phyloP scores from a whole-genome alignment of 2,329 filamentous ascomycete genomes.

The Alternaria longipes region DNA sequence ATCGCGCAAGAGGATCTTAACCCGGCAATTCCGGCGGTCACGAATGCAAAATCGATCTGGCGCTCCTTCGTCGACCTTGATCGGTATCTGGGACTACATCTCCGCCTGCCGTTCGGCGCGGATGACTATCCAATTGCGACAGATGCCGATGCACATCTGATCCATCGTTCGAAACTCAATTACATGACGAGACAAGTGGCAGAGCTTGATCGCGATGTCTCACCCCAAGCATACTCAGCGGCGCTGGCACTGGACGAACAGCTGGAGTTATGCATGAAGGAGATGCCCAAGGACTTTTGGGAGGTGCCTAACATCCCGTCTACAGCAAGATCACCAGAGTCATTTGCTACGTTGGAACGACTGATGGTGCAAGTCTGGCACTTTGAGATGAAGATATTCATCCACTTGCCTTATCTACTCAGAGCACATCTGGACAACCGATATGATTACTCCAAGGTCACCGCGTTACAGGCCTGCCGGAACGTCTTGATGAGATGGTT shows the following conservation, averaged over 20 bases:
- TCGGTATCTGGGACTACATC: slow-evolving; percentile 44
- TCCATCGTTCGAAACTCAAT: slow-evolving; percentile 39
- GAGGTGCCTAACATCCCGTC: slow-evolving; percentile 48
- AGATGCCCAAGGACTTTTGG: slow-evolving; percentile 47
- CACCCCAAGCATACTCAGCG: slow-evolving; percentile 43
- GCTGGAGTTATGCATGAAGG: slow-evolving; percentile 41
- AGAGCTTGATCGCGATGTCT: slow-evolving; percentile 42
- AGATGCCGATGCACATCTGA: slow-evolving; percentile 28
- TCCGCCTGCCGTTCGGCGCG: slow-evolving; percentile 47
- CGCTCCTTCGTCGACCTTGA: slow-evolving; percentile 43
- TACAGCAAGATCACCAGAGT: slow-evolving; percentile 43
- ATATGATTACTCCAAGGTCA: slow-evolving; percentile 48
- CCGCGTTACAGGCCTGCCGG: slow-evolving; percentile 46
- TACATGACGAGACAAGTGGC: slow-evolving; percentile 35
- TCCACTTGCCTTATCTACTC: slow-evolving; percentile 48
- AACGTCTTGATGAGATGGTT: slow-evolving; percentile 51
- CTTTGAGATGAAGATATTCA: slow-evolving; percentile 48
- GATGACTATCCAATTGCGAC: slow-evolving; percentile 42
- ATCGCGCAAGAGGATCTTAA: slow-evolving; percentile 30
- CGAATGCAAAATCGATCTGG: slow-evolving; percentile 43
- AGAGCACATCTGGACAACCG: slow-evolving; percentile 42
- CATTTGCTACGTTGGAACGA: slow-evolving; percentile 37
- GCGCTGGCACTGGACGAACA: slow-evolving; percentile 47
- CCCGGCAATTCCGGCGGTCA: slow-evolving; percentile 37
- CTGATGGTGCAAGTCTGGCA: slow-evolving; percentile 49